Evolutionary conservation across 768 basidiomycete species (phyloP), one percentile per base, ranked within the genome.

Genomic region (Rubroboletus satanas): DNA sequence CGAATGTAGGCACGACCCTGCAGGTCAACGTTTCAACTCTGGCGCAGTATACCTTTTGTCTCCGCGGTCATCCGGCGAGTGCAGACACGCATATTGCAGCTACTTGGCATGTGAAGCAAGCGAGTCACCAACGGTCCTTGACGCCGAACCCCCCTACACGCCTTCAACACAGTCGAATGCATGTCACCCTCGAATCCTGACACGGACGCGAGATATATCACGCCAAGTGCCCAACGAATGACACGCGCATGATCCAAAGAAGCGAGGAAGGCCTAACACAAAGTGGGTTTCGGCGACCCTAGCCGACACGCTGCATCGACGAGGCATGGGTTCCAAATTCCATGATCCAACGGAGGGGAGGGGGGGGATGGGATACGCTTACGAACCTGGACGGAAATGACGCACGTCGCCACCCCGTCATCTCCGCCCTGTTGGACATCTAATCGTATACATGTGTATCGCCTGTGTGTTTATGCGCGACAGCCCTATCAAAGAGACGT

Each of bases 301-400:
- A 38, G 2, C 48, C 41, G 44, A 58, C 64, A 65, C 44, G 64
- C 53, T 50, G 62, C 49, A 66, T 58, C 58, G 64, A 64, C 65
- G 65, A 64, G 65, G 65, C 63, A 41, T 31, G 49, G 26, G 28
- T 28, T 37, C n/a, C n/a, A n/a, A n/a, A n/a, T n/a, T n/a, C 49
- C 49, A 36, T 49, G 46, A 21, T 21, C 21, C 21, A 21, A 21
- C 21, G 21, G 21, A 21, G 21, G 21, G 54, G 53, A 42, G 17
- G 31, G 39, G 9, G 9, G 23, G 36, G n/a, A 18, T n/a, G 29
- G 4, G 15, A 26, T 15, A 28, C 11, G 7, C 12, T 54, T 21
- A 17, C 18, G 32, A 56, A 56, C 32, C 44, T n/a, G 15, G 35
- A 41, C 55, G 56, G 56, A 57, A 44, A 49, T 57, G 54, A 57